Base-by-base conservation (phyloP, 2,329 filamentous ascomycete genomes). In the Pseudocercospora pini-densiflorae region DNA sequence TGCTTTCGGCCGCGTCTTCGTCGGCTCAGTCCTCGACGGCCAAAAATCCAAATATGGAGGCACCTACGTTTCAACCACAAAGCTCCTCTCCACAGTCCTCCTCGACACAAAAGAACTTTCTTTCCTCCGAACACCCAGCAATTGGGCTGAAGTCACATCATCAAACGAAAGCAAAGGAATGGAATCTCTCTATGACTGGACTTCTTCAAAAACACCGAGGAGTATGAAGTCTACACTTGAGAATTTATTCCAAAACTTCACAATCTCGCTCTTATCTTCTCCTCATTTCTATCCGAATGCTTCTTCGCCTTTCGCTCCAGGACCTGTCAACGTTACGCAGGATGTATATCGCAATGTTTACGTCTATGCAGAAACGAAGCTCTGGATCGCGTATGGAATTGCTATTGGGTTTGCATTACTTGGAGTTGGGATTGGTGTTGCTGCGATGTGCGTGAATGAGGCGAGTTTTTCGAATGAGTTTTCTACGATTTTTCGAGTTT, bases 361-460 rank as follows among this genome's bases (percentile, higher is more conserved):
- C 61, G 40, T 43, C 2, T 71, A 71, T 23, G 29, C 55, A 9
- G 47, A 55, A 4, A 14, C 23, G 2, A 67, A 62, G 12, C 59
- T 71, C 2, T 64, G 69, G 65, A 33, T 69, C 0, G 62, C 66
- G 0, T 71, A 71, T 61, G 66, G 70, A 3, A 16, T 66, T 7
- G 70, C 68, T 3, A 63, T 71, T n/a, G 55, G 19, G 1, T 47
- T 67, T 3, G 47, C 68, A 5, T 8, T 66, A 2, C 12, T 71
- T 10, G 62, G 57, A 5, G 59, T 62, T 27, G 24, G 24, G 5
- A 27, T 27, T 27, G 24, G 24, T 27, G 24, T 27, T 27, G 24
- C 24, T 27, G 24, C 24, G 24, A 27, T 27, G 24, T 27, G 24
- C 24, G 24, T 27, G 24, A 27, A 27, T 5, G 24, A 27, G 2